Evolutionary conservation across 352 stramenopile genomes (phyloP), one percentile per base, ranked within the genome.

Genomic region (Thraustochytrium striatum): DNA sequence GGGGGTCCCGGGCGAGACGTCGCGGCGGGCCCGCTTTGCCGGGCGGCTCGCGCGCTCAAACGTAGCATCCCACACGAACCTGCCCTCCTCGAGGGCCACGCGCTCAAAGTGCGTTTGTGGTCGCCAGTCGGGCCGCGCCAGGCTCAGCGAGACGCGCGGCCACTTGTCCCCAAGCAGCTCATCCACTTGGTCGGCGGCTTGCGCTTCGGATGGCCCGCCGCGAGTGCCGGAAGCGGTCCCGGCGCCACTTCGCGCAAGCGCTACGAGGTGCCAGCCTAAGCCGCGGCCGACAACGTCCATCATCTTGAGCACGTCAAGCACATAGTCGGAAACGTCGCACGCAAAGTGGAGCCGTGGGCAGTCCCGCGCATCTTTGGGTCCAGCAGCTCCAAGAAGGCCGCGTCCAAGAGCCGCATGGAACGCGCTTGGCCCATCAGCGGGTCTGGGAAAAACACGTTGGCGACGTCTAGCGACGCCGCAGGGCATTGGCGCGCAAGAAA

Each of bases 31-130:
- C n/a, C n/a, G n/a, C n/a, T n/a, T n/a, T n/a, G n/a, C n/a, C n/a
- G n/a, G n/a, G n/a, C n/a, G n/a, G n/a, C n/a, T n/a, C n/a, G n/a
- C n/a, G n/a, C n/a, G n/a, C n/a, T n/a, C n/a, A n/a, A n/a, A n/a
- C n/a, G n/a, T n/a, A n/a, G n/a, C n/a, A n/a, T 75, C 65, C 65
- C 65, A 75, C 13, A 75, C 65, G 61, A 62, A 75, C 11, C 65
- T 39, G 8, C 65, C 65, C 36, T 75, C 65, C 13, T 43, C 11
- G 19, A 75, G 9, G 5, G 65, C 65, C n/a, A 55, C 68, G 0
- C 5, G 16, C 52, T 75, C 65, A 5, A 75, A 75, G 32, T 75
- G 43, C 7, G 65, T 75, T 7, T 32, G 39, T 13, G 65, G 65
- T 19, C 65, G 39, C 65, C n/a, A 39, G 5, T 25, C 30, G 7